These are phyloP conservation scores for Fusarium anthophilum DNA, from an alignment of 2,329 filamentous ascomycete species.

Conservation along the genomic window DNA sequence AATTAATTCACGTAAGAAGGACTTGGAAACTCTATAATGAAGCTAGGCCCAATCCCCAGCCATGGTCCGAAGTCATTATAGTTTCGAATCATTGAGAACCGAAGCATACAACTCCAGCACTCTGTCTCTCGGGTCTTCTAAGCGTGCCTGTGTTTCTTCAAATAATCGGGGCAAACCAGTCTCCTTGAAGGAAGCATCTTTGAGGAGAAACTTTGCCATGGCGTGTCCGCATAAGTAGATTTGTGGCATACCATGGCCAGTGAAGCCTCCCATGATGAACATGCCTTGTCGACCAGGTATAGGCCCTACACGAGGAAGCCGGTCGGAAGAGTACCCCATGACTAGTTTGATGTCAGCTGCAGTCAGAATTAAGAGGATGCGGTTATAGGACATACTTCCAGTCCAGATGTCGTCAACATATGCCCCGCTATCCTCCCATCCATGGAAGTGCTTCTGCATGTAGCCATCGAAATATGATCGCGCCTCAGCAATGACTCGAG, in stretches of 20 bases:
- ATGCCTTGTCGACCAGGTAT: neutral
- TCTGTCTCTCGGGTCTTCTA: neutral
- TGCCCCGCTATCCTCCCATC: neutral
- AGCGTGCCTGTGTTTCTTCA: neutral
- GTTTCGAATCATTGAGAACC: neutral
- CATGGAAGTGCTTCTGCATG: neutral
- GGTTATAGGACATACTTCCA: neutral
- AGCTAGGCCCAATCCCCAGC: neutral
- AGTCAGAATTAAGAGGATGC: accelerated
- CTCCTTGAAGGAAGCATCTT: neutral
- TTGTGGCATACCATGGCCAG: neutral
- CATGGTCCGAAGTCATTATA: neutral
- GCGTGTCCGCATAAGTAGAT: neutral
- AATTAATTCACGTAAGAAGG: accelerated
- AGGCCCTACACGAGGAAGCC: neutral
- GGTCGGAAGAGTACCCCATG: neutral
- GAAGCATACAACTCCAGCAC: neutral
- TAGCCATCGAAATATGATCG: neutral
- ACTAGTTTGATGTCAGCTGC: neutral
- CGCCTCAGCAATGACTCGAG: neutral
- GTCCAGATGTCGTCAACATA: neutral
- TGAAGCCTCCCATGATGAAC: neutral
- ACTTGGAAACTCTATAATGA: neutral
- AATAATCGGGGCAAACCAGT: neutral
- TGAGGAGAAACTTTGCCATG: neutral